phyloP scores from a whole-genome alignment of 495 filamentous ascomycete species.

The Annulohypoxylon nitens region DNA sequence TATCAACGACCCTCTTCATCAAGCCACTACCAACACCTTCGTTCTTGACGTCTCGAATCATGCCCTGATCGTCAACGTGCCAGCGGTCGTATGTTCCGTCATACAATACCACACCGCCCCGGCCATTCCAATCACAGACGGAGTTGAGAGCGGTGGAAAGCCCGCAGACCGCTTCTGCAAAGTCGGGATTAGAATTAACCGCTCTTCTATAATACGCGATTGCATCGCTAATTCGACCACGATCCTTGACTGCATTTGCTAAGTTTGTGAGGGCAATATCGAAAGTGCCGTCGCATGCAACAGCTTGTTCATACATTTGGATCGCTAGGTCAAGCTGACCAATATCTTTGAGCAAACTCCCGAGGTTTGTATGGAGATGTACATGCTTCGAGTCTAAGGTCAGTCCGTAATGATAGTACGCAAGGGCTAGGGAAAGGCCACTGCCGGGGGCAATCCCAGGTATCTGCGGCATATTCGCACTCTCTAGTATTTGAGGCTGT shows the following conservation, averaged over 20 bases:
- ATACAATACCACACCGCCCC: conserved; percentile 83
- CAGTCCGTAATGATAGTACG: conserved; percentile 95
- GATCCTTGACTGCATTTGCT: conserved; percentile 98
- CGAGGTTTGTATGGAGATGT: conserved; percentile 97
- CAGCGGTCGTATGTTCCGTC: conserved; percentile 85
- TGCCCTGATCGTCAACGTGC: conserved; percentile 91
- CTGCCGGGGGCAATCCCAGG: conserved; percentile 88
- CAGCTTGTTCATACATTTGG: conserved; percentile 96
- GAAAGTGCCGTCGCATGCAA: conserved; percentile 89
- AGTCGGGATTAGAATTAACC: conserved; percentile 90
- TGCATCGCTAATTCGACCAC: conserved; percentile 90
- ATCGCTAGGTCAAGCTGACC: conserved; percentile 92
- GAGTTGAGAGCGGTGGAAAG: conserved; percentile 96
- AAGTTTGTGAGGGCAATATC: conserved; percentile 98
- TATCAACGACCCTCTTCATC: conserved; percentile 95
- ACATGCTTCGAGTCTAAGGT: conserved; percentile 90
- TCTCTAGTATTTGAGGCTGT: conserved; percentile 49
- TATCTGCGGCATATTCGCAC: conserved; percentile 62
- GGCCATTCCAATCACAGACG: conserved; percentile 93
- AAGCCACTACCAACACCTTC: conserved; percentile 76
- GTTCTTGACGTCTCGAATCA: conserved; percentile 79
- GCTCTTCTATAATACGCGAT: conserved; percentile 93
- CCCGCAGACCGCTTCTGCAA: conserved; percentile 97
- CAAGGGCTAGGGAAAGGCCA: conserved; percentile 87
- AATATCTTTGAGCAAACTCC: conserved; percentile 96